These are phyloP conservation scores for Dioscorea dumetorum DNA, from an alignment of 106 monocot genomes.

Conservation along the genomic window DNA sequence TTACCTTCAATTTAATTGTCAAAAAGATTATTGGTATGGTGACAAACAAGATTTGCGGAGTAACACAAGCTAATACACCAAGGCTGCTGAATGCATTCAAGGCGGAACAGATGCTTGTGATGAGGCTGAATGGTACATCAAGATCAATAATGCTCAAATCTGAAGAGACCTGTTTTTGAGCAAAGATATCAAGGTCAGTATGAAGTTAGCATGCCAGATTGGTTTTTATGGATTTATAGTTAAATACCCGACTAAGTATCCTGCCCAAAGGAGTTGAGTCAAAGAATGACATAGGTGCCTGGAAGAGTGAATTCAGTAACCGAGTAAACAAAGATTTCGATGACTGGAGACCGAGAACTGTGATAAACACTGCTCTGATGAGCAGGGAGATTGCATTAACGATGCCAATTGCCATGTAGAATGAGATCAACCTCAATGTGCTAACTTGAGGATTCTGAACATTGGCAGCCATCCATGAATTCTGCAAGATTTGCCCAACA, in stretches of 20 bases:
- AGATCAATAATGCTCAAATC: constrained; percentile 93
- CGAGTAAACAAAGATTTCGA: constrained; percentile 86
- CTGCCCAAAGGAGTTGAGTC: constrained; percentile 95
- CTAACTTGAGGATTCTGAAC: constrained; percentile 70
- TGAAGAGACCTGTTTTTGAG: constrained; percentile 70
- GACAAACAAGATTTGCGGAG: constrained; percentile 85
- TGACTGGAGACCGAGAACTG: constrained; percentile 59
- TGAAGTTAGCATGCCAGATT: neutral
- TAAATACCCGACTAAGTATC: constrained; percentile 79
- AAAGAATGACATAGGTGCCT: constrained; percentile 92
- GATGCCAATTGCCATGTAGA: constrained; percentile 71
- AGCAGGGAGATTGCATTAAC: constrained; percentile 48
- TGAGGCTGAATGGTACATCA: constrained; percentile 77
- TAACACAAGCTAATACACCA: constrained; percentile 67
- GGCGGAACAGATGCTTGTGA: constrained; percentile 52
- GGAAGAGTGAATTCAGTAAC: constrained; percentile 68
- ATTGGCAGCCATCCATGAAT: constrained; percentile 97
- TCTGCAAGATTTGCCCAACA: constrained; percentile 76
- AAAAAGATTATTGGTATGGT: constrained; percentile 60
- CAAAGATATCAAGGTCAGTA: neutral
- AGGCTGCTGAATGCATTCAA: constrained; percentile 72
- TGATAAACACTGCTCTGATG: constrained; percentile 53
- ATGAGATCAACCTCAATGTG: constrained; percentile 50
- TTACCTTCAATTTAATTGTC: constrained; percentile 67
- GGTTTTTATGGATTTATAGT: neutral